Base-by-base conservation (phyloP, 202 grass and related monocot species). In the Panicum virgatum region DNA sequence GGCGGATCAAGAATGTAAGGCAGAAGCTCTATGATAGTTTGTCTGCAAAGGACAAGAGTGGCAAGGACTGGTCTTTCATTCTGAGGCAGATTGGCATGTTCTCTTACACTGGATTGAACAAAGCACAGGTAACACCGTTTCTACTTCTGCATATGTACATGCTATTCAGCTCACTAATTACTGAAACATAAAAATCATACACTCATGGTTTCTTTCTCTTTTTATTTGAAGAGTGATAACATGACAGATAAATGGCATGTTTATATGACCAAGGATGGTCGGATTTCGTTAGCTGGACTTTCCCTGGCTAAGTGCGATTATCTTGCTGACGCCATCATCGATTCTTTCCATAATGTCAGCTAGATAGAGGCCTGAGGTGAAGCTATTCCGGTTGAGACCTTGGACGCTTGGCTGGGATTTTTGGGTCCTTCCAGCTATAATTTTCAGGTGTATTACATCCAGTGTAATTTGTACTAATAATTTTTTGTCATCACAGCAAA, bases 51-150 rank as follows among this genome's bases (percentile, higher is more conserved):
- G 96, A 98, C 51, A 75, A 93, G 36, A 91, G 84, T 65, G 95
- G 90, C 50, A 98, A 98, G 77, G 96, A 95, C 65, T 98, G 92
- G 96, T 98, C 92, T 47, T 98, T 93, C 78, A 88, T 98, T 91
- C 85, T 96, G 36, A 83, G 76, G 61, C 96, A 98, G 89, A 98
- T 98, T 11, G 96, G 92, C 88, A 96, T 98, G 96, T 98, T 98
- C 82, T 98, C 96, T 58, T 98, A 86, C 63, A 98, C 90, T 3
- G 96, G 96, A 51, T 91, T 98, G 81, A 93, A 93, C 87, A 93
- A 82, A 92, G 62, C 79, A 76, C 90, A 98, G 96, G 89, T 90
- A 82, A n/a, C 48, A 30, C 7, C 7, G 16, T 58, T 85, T 56
- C 14, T 51, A 56, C 47, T 69, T 58, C 38, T 53, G 52, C 27